Base-by-base conservation (phyloP, 164 flowering plant species). In the Nymphaea colorata region DNA sequence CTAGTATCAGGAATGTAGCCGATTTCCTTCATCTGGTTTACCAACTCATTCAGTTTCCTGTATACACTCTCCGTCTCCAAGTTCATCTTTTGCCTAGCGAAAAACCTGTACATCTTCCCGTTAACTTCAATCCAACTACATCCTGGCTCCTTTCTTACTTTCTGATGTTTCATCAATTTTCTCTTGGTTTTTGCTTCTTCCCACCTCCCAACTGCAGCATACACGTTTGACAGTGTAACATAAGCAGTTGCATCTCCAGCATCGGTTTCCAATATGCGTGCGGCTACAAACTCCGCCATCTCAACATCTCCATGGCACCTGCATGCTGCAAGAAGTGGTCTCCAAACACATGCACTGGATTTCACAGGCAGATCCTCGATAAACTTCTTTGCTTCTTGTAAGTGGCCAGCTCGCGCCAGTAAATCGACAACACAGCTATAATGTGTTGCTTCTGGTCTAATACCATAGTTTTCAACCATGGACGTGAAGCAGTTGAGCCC, bases 121-220 rank as follows among this genome's bases (percentile, higher is more conserved):
- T 85, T 88, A 53, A 80, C 75, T 68, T 88, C 91, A 71, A 91
- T 84, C 97, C 96, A 94, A 77, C 96, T 87, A 78, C 72, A 85
- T 3, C 96, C 97, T 72, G 71, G 81, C 66, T 82, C 93, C 73
- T 85, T 90, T 80, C 78, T 86, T 25, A 73, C 81, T 66, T 84
- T 82, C 68, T 85, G 84, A 14, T 81, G 83, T 75, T 82, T 87
- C 18, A 93, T 84, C 71, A 80, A 67, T 71, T 80, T 84, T 78
- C 98, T 84, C 6, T 83, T 72, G 51, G 61, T 73, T 11, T 82
- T 84, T 67, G 84, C 95, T 67, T 82, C 86, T 6, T 76, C 86
- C 97, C 97, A 87, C 75, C 72, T 78, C 68, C 77, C 82, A 65
- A 77, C 76, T 14, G 86, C 86, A 7, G 99, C 96, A 78, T 90